These are phyloP conservation scores for Fusarium tricinctum DNA, from an alignment of 2,329 filamentous ascomycete genomes.

Conservation along the genomic window DNA sequence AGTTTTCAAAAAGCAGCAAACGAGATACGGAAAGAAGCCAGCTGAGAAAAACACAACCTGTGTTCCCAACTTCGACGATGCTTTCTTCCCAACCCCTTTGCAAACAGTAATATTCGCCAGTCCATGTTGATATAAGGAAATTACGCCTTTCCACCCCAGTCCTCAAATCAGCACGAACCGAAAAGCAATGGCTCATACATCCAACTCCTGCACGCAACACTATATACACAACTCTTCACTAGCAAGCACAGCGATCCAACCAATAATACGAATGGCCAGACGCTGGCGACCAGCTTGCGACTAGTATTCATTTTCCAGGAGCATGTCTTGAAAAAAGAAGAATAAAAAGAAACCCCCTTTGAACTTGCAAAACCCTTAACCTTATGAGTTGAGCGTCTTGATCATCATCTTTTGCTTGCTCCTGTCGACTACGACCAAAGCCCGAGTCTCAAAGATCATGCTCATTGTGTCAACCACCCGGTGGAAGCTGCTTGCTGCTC, in stretches of 20 bases:
- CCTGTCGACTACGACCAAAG: conserved; percentile 77
- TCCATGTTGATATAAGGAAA: conserved; percentile 29
- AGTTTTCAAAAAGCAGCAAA: conserved; percentile 9
- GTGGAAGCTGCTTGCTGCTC: conserved; percentile 91
- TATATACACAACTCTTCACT: conserved; percentile 28
- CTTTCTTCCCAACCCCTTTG: conserved; percentile 5
- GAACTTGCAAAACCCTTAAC: not conserved
- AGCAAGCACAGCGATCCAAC: conserved; percentile 27
- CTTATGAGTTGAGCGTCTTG: conserved; percentile 71
- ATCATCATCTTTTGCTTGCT: conserved; percentile 80
- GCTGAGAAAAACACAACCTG: conserved; percentile 3
- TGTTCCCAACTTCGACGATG: not conserved
- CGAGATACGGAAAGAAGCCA: conserved; percentile 1
- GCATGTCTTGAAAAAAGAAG: not conserved
- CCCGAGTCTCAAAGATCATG: conserved; percentile 74
- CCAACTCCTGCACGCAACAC: conserved; percentile 40
- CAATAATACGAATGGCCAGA: conserved; percentile 1
- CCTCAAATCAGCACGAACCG: conserved; percentile 19
- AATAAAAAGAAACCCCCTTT: not conserved
- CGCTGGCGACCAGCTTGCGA: not conserved
- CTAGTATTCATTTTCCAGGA: not conserved
- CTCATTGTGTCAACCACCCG: conserved; percentile 84
- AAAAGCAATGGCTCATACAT: conserved; percentile 43
- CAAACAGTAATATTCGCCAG: conserved; percentile 29
- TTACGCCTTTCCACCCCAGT: conserved; percentile 18